Evolutionary conservation across 2,329 filamentous ascomycete genomes (phyloP), one percentile per base, ranked within the genome.

Genomic region (Ascochyta clinopodiicola): DNA sequence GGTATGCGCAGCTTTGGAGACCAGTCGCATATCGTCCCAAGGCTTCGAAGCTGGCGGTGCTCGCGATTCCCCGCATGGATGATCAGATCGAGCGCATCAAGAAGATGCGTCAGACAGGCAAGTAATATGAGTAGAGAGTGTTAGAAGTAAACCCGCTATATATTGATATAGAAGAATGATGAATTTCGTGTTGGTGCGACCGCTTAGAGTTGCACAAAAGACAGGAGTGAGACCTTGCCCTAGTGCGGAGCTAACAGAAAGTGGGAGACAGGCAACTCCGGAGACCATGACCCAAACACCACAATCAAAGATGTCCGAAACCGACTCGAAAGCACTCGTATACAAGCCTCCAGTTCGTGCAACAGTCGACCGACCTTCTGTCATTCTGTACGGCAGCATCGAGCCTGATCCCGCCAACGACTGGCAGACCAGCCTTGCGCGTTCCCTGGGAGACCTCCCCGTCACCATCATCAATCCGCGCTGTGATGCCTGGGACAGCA

Each of bases 371-470:
- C 59, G 38, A 6, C 66, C 67, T 13, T 75, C 79, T 13, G 61
- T 88, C 48, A 87, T 88, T 66, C 79, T 88, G 12, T 84, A 84
- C 0, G 86, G 86, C 19, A 81, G 78, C 21, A 87, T 84, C 17
- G 80, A 72, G 38, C 66, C 67, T 48, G 57, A 63, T 29, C 52
- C 61, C 37, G 37, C 57, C 3, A 68, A 67, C 1, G 78, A 83
- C 69, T 88, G 85, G 85, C 84, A 84, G 36, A 67, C 76, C 7
- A 59, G 56, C 2, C 68, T 88, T 6, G 67, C 70, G 10, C 51
- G 67, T 10, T 71, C 74, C 0, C 67, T 76, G 19, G 63, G 74
- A 0, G 63, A 77, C n/a, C 67, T 78, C 0, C 78, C 81, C 2
- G 67, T 88, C 52, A 83, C 82, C 3, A 75, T 88, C 56, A 77